phyloP scores from a whole-genome alignment of 2,329 filamentous ascomycete genomes.

The Orbilia ellipsospora region DNA sequence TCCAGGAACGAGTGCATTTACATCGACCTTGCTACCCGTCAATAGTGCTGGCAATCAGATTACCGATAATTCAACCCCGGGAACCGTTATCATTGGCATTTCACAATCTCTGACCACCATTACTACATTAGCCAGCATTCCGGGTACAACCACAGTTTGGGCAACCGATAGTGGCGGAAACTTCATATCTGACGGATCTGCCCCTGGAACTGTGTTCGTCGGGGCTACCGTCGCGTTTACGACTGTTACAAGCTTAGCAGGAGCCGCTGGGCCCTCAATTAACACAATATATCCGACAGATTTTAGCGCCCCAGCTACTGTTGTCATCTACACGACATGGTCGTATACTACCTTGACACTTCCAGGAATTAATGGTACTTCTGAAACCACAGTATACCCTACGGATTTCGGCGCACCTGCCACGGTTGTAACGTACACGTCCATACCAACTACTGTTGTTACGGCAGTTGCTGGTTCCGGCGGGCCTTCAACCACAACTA shows the following conservation, averaged over 20 bases:
- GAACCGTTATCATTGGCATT: too few relatives aligned
- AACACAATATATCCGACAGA: not conserved
- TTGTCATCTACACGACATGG: not conserved
- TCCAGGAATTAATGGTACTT: not conserved
- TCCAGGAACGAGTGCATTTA: not conserved
- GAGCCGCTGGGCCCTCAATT: not conserved
- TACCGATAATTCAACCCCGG: too few relatives aligned
- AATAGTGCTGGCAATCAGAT: too few relatives aligned
- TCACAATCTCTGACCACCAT: too few relatives aligned
- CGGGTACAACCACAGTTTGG: too few relatives aligned
- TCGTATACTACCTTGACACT: not conserved
- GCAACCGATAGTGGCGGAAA: too few relatives aligned
- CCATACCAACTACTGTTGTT: not conserved
- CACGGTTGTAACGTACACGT: not conserved
- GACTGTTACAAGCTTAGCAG: not conserved
- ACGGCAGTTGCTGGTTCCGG: not conserved
- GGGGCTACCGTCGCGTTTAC: too few relatives aligned
- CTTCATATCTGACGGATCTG: too few relatives aligned
- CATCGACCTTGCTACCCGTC: too few relatives aligned
- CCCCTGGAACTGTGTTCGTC: too few relatives aligned
- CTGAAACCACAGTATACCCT: not conserved
- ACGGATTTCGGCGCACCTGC: not conserved
- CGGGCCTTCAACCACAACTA: not conserved
- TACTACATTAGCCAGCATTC: too few relatives aligned
- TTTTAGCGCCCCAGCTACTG: not conserved